A percentile compares a stretch with the other conserved stretches of the same genome.
phyloP scores from a whole-genome alignment of 768 basidiomycete genomes.

The Trametes cubensis region DNA sequence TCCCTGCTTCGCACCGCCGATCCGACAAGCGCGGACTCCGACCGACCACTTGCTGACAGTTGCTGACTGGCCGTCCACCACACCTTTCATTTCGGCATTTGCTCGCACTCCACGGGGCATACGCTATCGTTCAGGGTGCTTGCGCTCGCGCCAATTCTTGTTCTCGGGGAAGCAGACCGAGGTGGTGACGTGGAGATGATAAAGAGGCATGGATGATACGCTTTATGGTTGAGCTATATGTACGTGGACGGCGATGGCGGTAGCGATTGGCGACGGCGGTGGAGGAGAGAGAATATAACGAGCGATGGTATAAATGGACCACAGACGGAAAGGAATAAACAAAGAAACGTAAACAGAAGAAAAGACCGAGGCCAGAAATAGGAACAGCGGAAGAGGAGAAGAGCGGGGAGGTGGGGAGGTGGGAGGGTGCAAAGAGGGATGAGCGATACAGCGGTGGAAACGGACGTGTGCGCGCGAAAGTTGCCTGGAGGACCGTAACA shows the following conservation, averaged over 20 bases:
- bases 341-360: slow-evolving; percentile 1
- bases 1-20: too few species aligned
- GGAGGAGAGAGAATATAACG: slow-evolving; percentile 22
- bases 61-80: too few species aligned
- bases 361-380: neutral
- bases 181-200: too few species aligned
- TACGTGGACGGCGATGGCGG: slow-evolving; percentile 2
- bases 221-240: neutral
- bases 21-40: too few species aligned
- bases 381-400: slow-evolving; percentile 1
- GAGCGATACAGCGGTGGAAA: slow-evolving; percentile 14
- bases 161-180: too few species aligned
- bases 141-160: too few species aligned
- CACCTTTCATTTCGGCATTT: too few species aligned
- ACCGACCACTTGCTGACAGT: too few species aligned
- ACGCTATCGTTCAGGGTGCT: too few species aligned
- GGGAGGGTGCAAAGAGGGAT: neutral
- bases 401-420: slow-evolving; percentile 6
- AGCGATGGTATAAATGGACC: slow-evolving; percentile 32
- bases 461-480: slow-evolving; percentile 8
- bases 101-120: too few species aligned
- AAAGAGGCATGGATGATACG: too few species aligned
- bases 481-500: slow-evolving; percentile 10
- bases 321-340: slow-evolving; percentile 21
- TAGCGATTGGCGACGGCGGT: neutral